phyloP scores from a whole-genome alignment of 257 asterid species.

The Solanum neorickii region DNA sequence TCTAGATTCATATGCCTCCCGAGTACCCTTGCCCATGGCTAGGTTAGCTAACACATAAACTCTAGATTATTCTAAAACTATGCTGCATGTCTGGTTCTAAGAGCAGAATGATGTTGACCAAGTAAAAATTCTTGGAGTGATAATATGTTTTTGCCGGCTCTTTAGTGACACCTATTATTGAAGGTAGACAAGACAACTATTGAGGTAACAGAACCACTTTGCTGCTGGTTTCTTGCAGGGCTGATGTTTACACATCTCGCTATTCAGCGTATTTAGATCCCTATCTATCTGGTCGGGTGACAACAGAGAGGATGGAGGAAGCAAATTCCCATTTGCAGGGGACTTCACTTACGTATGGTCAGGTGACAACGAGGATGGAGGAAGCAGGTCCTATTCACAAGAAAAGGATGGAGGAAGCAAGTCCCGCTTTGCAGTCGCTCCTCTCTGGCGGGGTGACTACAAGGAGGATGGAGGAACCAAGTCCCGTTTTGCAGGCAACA shows the following conservation, averaged over 20 bases:
- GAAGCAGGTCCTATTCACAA: background rate
- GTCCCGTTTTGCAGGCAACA: background rate
- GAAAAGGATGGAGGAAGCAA: constrained; percentile 6
- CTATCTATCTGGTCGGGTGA: constrained; percentile 4
- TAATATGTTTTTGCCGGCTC: background rate
- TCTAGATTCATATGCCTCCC: constrained; percentile 5
- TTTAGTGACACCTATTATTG: background rate
- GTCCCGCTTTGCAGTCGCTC: background rate
- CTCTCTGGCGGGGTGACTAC: background rate
- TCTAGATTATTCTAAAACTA: background rate
- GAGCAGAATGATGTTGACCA: background rate
- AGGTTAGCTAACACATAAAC: constrained; percentile 1
- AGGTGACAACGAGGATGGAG: constrained; percentile 16
- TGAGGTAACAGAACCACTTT: background rate
- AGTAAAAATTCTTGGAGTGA: background rate
- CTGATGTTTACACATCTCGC: constrained; percentile 27
- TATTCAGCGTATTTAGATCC: constrained; percentile 24
- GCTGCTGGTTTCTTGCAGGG: constrained; percentile 31
- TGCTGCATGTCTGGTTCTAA: background rate
- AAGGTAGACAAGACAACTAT: background rate
- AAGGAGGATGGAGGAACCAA: background rate
- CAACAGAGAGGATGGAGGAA: background rate
- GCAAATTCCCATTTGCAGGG: constrained; percentile 4
- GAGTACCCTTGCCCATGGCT: background rate
- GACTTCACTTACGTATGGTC: background rate